These are phyloP conservation scores for Lolium perenne DNA, from an alignment of 176 grass and related monocot species.

Conservation along the genomic window DNA sequence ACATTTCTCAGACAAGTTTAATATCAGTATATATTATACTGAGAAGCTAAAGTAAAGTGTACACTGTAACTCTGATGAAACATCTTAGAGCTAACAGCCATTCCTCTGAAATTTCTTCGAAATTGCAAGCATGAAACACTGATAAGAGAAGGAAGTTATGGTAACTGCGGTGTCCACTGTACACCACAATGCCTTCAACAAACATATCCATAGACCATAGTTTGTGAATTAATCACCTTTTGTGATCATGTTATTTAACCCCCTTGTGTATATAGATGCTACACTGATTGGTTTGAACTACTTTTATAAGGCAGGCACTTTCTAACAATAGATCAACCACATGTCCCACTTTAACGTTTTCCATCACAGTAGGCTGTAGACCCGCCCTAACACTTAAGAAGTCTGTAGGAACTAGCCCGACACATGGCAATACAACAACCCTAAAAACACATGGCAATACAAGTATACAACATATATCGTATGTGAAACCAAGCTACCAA, in stretches of 20 bases:
- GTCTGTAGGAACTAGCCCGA: slow-evolving; percentile 6
- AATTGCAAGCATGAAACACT: background rate
- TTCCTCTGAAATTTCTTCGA: slow-evolving; percentile 9
- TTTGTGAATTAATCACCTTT: slow-evolving; percentile 7
- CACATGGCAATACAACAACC: slow-evolving; percentile 32
- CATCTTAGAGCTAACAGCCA: background rate
- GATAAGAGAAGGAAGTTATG: slow-evolving; percentile 6
- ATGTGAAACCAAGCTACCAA: slow-evolving; percentile 43
- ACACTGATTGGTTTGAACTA: slow-evolving; percentile 22
- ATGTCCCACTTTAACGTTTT: slow-evolving; percentile 2
- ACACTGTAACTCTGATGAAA: slow-evolving; percentile 25
- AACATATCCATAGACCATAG: background rate
- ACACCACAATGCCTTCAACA: background rate
- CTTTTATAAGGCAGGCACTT: background rate
- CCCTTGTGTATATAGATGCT: slow-evolving; percentile 8
- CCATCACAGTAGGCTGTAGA: slow-evolving; percentile 18
- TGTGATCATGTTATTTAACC: slow-evolving; percentile 5
- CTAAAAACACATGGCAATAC: too few relatives aligned
- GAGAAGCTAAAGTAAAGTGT: background rate
- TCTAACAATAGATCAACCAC: slow-evolving; percentile 27
- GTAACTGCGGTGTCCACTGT: background rate
- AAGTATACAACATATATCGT: background rate
- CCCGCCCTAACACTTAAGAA: slow-evolving; percentile 13
- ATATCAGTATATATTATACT: background rate
- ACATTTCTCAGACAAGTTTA: slow-evolving; percentile 27